Evolutionary conservation across 768 basidiomycete genomes (phyloP).

Genomic region (Mycena sanguinolenta): DNA sequence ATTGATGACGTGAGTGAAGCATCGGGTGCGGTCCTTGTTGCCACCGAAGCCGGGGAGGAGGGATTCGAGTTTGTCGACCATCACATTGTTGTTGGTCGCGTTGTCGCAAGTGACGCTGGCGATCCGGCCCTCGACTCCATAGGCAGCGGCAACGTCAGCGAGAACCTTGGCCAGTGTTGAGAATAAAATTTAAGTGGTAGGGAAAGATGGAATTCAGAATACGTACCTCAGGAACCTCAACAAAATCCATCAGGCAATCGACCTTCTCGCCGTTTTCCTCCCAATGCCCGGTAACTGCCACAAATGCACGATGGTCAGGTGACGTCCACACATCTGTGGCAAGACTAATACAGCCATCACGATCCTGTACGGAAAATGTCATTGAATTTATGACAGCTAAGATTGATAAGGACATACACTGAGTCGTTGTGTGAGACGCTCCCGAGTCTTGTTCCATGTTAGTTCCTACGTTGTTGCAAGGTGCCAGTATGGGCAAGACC

Average conservation of each 20-base stretch:
- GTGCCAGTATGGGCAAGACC: no score
- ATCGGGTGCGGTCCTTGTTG: conserved; percentile 42
- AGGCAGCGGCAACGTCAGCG: conserved; percentile 48
- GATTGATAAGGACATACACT: background rate
- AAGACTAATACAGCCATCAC: conserved; percentile 24
- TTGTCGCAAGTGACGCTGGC: conserved; percentile 54
- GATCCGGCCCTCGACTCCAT: conserved; percentile 50
- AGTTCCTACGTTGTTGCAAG: no score
- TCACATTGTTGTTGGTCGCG: conserved; percentile 49
- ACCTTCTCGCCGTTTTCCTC: conserved; percentile 34
- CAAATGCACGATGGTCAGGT: conserved; percentile 38
- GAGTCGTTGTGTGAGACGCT: background rate
- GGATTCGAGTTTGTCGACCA: conserved; percentile 45
- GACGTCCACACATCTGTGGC: conserved; percentile 41
- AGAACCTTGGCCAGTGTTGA: no score
- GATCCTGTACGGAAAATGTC: background rate
- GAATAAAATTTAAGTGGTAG: no score
- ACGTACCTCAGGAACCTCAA: conserved; percentile 48
- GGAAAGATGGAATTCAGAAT: background rate
- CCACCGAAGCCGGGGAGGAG: conserved; percentile 42
- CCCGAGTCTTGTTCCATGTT: background rate
- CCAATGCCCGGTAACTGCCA: conserved; percentile 41
- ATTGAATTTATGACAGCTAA: background rate
- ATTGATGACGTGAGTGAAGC: conserved; percentile 56
- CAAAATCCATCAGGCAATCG: conserved; percentile 22